Evolutionary conservation across 2,329 filamentous ascomycete species (phyloP).

Genomic region (Onygena corvina): DNA sequence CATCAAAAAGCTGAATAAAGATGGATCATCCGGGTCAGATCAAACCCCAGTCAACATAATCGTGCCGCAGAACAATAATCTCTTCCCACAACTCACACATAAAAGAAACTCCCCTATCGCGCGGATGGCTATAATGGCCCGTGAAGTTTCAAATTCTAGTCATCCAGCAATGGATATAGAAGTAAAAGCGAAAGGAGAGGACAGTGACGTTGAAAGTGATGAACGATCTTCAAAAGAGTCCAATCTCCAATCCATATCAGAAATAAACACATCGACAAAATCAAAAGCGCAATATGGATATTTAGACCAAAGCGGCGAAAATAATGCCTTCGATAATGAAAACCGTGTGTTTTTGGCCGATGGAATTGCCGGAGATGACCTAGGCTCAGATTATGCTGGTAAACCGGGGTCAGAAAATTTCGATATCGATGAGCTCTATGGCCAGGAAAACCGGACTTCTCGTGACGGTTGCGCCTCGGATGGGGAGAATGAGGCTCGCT

Average conservation of each 20-base stretch:
- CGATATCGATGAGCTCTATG: neutral
- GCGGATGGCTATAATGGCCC: neutral
- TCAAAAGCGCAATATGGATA: too few species aligned
- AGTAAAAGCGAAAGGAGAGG: neutral
- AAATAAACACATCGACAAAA: neutral
- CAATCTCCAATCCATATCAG: neutral
- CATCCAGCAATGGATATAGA: neutral
- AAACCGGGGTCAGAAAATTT: neutral
- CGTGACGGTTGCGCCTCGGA: neutral
- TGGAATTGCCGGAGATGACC: neutral
- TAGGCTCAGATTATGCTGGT: neutral
- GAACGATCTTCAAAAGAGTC: neutral
- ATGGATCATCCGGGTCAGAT: neutral
- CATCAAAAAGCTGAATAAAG: constrained; percentile 1
- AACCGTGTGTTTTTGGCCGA: neutral
- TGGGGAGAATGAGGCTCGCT: too few species aligned
- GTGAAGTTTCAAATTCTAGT: neutral
- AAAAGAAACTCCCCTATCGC: neutral
- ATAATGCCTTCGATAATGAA: neutral
- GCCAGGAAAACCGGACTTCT: neutral
- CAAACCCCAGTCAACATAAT: neutral
- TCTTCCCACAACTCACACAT: neutral
- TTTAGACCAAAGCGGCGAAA: neutral
- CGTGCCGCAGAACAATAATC: neutral
- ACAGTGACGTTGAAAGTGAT: neutral